Base-by-base conservation (phyloP, 1,139 yeast genomes). In the Hemisphaericaspora subhashii region DNA sequence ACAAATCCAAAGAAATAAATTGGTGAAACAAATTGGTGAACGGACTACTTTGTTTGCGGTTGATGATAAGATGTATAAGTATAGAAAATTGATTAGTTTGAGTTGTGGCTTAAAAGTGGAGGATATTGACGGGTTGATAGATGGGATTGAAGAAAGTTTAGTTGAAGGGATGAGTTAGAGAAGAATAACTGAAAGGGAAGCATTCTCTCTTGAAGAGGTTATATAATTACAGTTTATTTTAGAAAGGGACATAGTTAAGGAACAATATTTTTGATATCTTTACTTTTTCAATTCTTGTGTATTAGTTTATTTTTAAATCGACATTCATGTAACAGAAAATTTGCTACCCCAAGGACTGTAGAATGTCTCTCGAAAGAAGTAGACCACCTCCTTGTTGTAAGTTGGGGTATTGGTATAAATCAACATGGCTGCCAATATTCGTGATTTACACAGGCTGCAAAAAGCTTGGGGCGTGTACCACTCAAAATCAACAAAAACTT, bases 91-190 rank as follows among this genome's bases (percentile, higher is more conserved):
- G 47, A 82, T 92, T 34, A 82, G 96, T 37, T 74, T 83, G 45
- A 84, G 94, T 43, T 88, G 97, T 52, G 95, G 88, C 3, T 74
- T 88, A 43, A 79, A 80, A 41, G 73, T 82, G 23, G 95, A 86
- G 43, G 92, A 86, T 47, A 83, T 90, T 43, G 96, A 88, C 54
- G 79, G 83, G 34, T 60, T 70, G 33, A 65, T 71, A 17, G 75
- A 71, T 41, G 76, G 75, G 3, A 70, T 71, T 31, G 74, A 68
- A 45, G 74, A 66, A 40, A 67, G 74, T 20, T 60, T 72, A 44
- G 60, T 64, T 61, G 73, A 67, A 39, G 45, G 47, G 13, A 37
- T 37, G 40, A 30, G 24, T 17, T 33, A 18, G 11, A 16, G 9
- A 11, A 12, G 27, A n/a, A n/a, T n/a, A n/a, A n/a, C n/a, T n/a